Percentiles rank a stretch among this genome's conserved stretches.
Conservation (phyloP, 139 green algal species). For the Tetradesmus obliquus region DNA sequence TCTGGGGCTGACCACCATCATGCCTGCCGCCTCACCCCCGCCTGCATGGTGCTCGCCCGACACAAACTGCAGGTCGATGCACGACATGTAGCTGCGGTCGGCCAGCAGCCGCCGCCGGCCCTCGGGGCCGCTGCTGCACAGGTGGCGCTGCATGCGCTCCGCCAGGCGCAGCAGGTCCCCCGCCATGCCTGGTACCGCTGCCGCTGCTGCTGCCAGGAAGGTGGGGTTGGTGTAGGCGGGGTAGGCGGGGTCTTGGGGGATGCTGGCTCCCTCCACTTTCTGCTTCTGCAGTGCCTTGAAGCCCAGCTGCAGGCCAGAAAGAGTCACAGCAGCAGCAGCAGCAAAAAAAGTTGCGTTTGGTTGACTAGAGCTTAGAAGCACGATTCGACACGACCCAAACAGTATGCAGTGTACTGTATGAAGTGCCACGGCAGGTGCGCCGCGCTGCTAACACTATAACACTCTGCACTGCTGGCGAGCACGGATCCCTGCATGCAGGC, state of each 20-base stretch:
- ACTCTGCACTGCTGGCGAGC: too few species aligned
- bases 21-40: neutral
- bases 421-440: too few species aligned
- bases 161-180: neutral
- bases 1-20: neutral
- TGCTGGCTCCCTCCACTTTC: neutral
- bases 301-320: slow-evolving; percentile 25
- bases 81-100: slow-evolving; percentile 12
- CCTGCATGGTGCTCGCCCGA: slow-evolving; percentile 25
- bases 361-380: neutral
- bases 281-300: slow-evolving; percentile 39
- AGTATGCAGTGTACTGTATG: neutral
- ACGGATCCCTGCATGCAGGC: too few species aligned
- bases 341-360: neutral
- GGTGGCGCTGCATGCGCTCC: slow-evolving; percentile 12
- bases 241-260: neutral
- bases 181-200: slow-evolving; percentile 1
- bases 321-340: neutral
- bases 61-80: slow-evolving; percentile 40
- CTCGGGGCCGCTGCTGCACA: neutral
- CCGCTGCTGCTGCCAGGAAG: slow-evolving; percentile 20
- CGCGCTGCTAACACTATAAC: too few species aligned
- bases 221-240: neutral
- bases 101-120: neutral
- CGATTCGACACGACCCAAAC: neutral